Evolutionary conservation across 345 rosid species (phyloP).

Genomic region (Isatis tinctoria): DNA sequence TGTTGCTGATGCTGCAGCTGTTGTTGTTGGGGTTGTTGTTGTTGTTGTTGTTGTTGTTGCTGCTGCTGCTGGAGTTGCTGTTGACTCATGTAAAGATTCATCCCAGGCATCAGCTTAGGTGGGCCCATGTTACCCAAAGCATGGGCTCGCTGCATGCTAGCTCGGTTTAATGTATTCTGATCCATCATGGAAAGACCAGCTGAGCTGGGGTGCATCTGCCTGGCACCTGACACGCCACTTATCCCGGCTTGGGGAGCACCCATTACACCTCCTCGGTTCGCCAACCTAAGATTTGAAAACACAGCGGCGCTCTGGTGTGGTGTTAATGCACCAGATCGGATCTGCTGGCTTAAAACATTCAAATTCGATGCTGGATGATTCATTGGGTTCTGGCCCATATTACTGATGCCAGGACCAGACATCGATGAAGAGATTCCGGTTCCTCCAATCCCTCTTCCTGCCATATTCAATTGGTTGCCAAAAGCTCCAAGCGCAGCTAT

Average conservation of each 20-base stretch:
- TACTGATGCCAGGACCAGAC: conserved; percentile 57
- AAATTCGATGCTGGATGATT: conserved; percentile 50
- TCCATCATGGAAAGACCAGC: conserved; percentile 61
- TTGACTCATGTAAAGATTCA: conserved; percentile 60
- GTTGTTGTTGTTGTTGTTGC: conserved; percentile 32
- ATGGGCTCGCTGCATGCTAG: conserved; percentile 58
- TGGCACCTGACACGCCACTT: conserved; percentile 56
- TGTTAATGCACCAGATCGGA: conserved; percentile 45
- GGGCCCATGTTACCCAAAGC: conserved; percentile 83
- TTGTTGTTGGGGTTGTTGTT: conserved; percentile 20
- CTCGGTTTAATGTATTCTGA: conserved; percentile 47
- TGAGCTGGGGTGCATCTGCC: conserved; percentile 64
- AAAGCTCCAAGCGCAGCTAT: conserved; percentile 63
- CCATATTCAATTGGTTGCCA: conserved; percentile 55
- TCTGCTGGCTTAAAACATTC: conserved; percentile 54
- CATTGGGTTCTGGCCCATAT: conserved; percentile 60
- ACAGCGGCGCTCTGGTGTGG: conserved; percentile 30
- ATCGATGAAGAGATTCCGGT: conserved; percentile 72
- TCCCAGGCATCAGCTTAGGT: conserved; percentile 67
- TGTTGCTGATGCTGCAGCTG: conserved; percentile 44
- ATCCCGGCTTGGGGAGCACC: conserved; percentile 64
- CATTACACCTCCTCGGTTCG: conserved; percentile 34
- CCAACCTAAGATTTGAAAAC: conserved; percentile 33
- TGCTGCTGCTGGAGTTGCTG: conserved; percentile 60
- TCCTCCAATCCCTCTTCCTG: conserved; percentile 70